phyloP scores from a whole-genome alignment of 768 basidiomycete species.

The Ramaria sp. region DNA sequence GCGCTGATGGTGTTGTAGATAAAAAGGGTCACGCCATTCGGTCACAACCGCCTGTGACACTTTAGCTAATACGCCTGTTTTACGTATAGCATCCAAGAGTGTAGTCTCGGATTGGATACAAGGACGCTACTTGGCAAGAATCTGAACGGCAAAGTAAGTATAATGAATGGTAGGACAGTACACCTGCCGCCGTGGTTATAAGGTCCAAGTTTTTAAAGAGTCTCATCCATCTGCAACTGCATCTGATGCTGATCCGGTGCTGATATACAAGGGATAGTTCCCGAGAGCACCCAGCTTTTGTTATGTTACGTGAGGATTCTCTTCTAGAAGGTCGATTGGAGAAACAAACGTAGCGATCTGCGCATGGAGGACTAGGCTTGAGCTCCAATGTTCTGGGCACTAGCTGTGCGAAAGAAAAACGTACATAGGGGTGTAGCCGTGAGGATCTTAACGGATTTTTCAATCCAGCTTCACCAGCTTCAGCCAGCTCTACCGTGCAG shows the following conservation, averaged over 20 bases:
- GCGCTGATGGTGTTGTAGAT: too few species aligned
- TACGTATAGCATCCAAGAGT: too few species aligned
- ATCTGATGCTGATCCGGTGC: not conserved
- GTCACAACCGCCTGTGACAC: too few species aligned
- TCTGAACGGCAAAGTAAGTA: too few species aligned
- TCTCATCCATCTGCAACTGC: not conserved
- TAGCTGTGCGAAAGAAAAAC: not conserved
- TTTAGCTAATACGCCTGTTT: too few species aligned
- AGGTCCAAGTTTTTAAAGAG: too few species aligned
- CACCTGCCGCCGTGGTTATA: too few species aligned
- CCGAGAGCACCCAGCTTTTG: not conserved
- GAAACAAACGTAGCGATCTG: conserved; percentile 7
- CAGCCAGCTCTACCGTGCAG: not conserved
- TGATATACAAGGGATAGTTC: not conserved
- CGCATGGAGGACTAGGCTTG: not conserved
- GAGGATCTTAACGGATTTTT: not conserved
- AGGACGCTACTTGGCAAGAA: too few species aligned
- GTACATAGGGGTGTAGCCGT: conserved; percentile 7
- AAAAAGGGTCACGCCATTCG: too few species aligned
- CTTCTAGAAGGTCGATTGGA: conserved; percentile 7
- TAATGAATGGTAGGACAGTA: too few species aligned
- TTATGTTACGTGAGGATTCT: conserved; percentile 1
- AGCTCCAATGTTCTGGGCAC: not conserved
- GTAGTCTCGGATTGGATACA: too few species aligned
- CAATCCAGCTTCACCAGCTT: not conserved